A percentile compares a stretch with the other conserved stretches of the same genome.
Conservation (phyloP, 176 grass and related monocot genomes). For the Musa troglodytarum region DNA sequence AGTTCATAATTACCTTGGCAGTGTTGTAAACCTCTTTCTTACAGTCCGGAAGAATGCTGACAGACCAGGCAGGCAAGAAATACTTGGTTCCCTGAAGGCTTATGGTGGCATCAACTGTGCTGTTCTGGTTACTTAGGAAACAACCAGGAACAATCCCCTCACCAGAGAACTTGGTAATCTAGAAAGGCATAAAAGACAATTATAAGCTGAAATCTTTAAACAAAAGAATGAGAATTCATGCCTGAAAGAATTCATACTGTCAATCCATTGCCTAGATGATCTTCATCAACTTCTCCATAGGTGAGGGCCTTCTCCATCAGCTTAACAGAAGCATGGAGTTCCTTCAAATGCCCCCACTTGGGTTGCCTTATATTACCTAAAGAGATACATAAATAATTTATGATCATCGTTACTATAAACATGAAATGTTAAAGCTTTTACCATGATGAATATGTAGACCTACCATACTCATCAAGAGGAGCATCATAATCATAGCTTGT, state of each 20-base stretch:
- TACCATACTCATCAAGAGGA: slow-evolving; percentile 85
- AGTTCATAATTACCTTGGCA: not conserved
- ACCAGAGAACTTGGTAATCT: not conserved
- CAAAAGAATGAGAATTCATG: not conserved
- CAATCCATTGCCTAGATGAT: not conserved
- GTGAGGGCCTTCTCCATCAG: slow-evolving; percentile 49
- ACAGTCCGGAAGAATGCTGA: slow-evolving; percentile 1
- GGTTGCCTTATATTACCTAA: slow-evolving; percentile 61
- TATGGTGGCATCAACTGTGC: not conserved
- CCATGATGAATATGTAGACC: not conserved
- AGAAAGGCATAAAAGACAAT: not conserved
- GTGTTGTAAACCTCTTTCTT: not conserved
- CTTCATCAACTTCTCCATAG: slow-evolving; percentile 17
- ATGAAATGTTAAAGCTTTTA: too few relatives aligned
- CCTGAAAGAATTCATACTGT: not conserved
- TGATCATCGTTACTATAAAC: too few relatives aligned
- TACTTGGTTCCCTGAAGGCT: not conserved
- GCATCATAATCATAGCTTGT: slow-evolving; percentile 90
- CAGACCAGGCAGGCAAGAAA: slow-evolving; percentile 2
- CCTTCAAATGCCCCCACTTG: slow-evolving; percentile 80
- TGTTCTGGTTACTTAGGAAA: slow-evolving; percentile 5
- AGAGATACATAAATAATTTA: too few relatives aligned
- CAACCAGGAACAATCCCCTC: not conserved
- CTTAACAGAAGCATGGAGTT: slow-evolving; percentile 49
- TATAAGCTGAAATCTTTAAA: not conserved